Conservation (phyloP, 345 rosid species). For the Lepidium sativum region DNA sequence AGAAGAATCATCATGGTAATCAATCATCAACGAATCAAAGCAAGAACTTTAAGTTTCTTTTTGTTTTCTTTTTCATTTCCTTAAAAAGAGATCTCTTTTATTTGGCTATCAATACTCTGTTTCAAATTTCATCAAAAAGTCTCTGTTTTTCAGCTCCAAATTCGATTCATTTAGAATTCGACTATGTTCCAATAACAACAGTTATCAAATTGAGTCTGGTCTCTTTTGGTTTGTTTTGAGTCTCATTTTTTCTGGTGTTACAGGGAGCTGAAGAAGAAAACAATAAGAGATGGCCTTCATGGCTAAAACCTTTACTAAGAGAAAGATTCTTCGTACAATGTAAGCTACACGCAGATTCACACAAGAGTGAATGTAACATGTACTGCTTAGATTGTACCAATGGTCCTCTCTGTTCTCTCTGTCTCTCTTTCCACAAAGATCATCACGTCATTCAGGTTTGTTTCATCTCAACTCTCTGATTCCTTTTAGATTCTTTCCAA, state of each 20-base stretch:
- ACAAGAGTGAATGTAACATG: slow-evolving; percentile 97
- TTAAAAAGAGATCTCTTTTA: background rate
- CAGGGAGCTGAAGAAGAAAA: slow-evolving; percentile 60
- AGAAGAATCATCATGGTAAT: slow-evolving; percentile 52
- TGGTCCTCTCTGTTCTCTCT: slow-evolving; percentile 79
- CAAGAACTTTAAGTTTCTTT: background rate
- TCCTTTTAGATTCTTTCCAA: background rate
- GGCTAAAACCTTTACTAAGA: slow-evolving; percentile 65
- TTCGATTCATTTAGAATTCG: background rate
- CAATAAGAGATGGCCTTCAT: slow-evolving; percentile 65
- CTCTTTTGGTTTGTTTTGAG: background rate
- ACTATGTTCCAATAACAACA: background rate
- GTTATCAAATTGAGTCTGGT: background rate
- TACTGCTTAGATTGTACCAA: slow-evolving; percentile 87
- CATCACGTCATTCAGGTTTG: slow-evolving; percentile 80
- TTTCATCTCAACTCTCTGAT: background rate
- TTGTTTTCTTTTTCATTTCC: background rate
- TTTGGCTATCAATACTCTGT: slow-evolving; percentile 14
- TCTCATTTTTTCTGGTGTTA: background rate
- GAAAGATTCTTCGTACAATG: slow-evolving; percentile 89
- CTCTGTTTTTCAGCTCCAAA: background rate
- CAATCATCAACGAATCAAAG: background rate
- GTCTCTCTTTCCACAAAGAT: slow-evolving; percentile 62
- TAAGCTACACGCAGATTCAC: slow-evolving; percentile 76
- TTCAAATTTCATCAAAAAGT: background rate